Percentiles rank a stretch among this genome's conserved stretches.
phyloP scores from a whole-genome alignment of 495 filamentous ascomycete species.

The Penicillium flavigenum region DNA sequence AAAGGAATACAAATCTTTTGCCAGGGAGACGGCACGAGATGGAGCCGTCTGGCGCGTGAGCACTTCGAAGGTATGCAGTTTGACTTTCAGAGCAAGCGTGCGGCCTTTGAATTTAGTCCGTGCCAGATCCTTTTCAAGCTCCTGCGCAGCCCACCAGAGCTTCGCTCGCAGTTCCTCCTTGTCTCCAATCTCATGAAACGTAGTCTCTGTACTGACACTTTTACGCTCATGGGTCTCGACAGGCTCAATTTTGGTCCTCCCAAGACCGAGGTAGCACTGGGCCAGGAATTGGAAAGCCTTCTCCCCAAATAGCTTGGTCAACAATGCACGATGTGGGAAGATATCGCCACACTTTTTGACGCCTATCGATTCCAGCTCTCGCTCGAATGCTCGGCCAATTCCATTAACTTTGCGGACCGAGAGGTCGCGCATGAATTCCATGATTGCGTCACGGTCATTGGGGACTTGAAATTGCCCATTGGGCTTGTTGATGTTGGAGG shows the following conservation, averaged over 20 bases:
- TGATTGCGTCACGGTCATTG: slow-evolving; percentile 66
- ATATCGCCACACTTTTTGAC: slow-evolving; percentile 90
- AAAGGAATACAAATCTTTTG: slow-evolving; percentile 82
- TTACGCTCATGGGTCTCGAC: slow-evolving; percentile 89
- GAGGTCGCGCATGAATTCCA: slow-evolving; percentile 80
- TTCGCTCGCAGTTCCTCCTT: slow-evolving; percentile 70
- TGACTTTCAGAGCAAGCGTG: slow-evolving; percentile 88
- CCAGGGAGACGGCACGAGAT: slow-evolving; percentile 65
- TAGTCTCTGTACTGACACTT: slow-evolving; percentile 90
- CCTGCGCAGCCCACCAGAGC: slow-evolving; percentile 74
- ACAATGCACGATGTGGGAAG: slow-evolving; percentile 67
- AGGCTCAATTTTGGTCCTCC: slow-evolving; percentile 83
- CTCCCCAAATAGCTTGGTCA: slow-evolving; percentile 79
- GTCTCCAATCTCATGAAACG: slow-evolving; percentile 78
- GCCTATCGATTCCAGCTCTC: slow-evolving; percentile 84
- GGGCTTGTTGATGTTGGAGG: slow-evolving; percentile 92
- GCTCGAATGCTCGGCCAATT: slow-evolving; percentile 88
- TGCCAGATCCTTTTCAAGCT: slow-evolving; percentile 83
- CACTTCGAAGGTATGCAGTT: slow-evolving; percentile 92
- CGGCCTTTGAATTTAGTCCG: slow-evolving; percentile 81
- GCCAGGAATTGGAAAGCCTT: slow-evolving; percentile 88
- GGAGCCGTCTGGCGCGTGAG: slow-evolving; percentile 75
- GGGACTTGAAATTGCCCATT: slow-evolving; percentile 85
- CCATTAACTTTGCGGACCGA: slow-evolving; percentile 91
- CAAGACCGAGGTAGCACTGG: slow-evolving; percentile 80